Base-by-base conservation (phyloP, 805 yeast genomes). In the Starmerella asiatica region DNA sequence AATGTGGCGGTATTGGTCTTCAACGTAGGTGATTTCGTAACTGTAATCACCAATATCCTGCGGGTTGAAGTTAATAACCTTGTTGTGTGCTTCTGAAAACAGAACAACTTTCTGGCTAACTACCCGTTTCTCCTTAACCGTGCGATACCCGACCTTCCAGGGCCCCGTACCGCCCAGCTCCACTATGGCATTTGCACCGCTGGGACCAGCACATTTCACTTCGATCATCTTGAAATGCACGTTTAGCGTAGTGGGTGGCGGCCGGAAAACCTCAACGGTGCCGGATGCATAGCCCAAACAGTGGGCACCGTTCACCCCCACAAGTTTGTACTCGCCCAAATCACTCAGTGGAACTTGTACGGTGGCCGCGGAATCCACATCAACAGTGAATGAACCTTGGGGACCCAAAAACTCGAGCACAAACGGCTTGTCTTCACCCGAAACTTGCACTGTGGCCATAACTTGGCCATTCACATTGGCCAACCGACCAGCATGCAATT, bases 181-280 rank as follows among this genome's bases (percentile, higher is more conserved):
- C 42, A 86, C 65, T 37, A 77, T 81, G 45, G 83, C 84, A 24
- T 69, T 66, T 43, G 85, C 74, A 0, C 96, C 98, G 7, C 84
- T 76, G 33, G 85, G 83, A 0, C 98, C 98, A 23, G 91, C 80
- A 62, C 99, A 91, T 36, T 79, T 73, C 52, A 88, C 97, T 20
- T 74, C 65, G 2, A 88, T 73, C 3, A 88, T 74, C 12, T 64
- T 64, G 44, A 64, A 65, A 21, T 48, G 55, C 14, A 71, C 67
- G 3, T 56, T 48, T 19, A 75, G 44, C 18, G 61, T 53, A 8
- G 80, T 78, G 27, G 69, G 68, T 3, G 75, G 69, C 4, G 80
- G 78, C 26, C 62, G 61, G 1, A 84, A 73, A 1, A 83, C 67
- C 15, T 63, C 54, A 9, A 79, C 64, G 1, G 64, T 56, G 1